These are phyloP conservation scores for Trypanosoma conorhini DNA, from an alignment of 208 protist species.

Conservation along the genomic window DNA sequence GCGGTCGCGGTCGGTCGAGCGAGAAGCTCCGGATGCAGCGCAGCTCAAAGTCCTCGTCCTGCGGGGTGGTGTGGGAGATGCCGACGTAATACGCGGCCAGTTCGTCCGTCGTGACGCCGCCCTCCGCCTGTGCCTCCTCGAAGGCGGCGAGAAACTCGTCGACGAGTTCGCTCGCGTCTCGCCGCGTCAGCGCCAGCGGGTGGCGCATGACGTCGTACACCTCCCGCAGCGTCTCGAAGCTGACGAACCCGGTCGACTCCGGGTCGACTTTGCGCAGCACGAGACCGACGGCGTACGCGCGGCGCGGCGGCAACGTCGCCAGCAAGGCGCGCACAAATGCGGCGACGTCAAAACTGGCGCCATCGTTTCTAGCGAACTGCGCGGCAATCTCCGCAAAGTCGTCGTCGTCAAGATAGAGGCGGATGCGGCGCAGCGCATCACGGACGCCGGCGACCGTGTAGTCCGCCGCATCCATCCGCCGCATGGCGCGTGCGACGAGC, in stretches of 20 bases:
- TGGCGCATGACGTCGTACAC: conserved; percentile 80
- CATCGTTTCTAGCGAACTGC: conserved; percentile 24
- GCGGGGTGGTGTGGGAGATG: conserved; percentile 44
- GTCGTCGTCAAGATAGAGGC: conserved; percentile 69
- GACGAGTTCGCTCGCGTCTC: conserved; percentile 46
- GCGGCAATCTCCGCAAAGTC: conserved; percentile 41
- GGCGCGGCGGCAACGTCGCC: conserved; percentile 44
- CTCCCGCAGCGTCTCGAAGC: conserved; percentile 37
- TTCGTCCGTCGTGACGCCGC: conserved; percentile 59
- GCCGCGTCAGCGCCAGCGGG: conserved; percentile 51
- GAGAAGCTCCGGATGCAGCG: conserved; percentile 82
- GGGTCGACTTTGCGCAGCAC: conserved; percentile 65
- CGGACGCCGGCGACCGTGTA: conserved; percentile 40
- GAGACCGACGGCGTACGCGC: conserved; percentile 64
- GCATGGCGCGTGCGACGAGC: conserved; percentile 48
- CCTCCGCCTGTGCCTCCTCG: conserved; percentile 21
- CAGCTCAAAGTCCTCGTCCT: conserved; percentile 82
- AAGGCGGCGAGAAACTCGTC: conserved; percentile 60
- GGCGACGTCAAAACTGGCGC: conserved; percentile 16
- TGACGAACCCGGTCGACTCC: conserved; percentile 42
- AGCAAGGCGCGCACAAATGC: conserved; percentile 51
- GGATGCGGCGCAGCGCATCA: conserved; percentile 59
- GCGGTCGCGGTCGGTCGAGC: conserved; percentile 64
- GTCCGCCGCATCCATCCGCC: conserved; percentile 14
- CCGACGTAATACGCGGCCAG: conserved; percentile 70